These are phyloP conservation scores for Phaseolus coccineus DNA, from an alignment of 331 rosid species.

Conservation along the genomic window DNA sequence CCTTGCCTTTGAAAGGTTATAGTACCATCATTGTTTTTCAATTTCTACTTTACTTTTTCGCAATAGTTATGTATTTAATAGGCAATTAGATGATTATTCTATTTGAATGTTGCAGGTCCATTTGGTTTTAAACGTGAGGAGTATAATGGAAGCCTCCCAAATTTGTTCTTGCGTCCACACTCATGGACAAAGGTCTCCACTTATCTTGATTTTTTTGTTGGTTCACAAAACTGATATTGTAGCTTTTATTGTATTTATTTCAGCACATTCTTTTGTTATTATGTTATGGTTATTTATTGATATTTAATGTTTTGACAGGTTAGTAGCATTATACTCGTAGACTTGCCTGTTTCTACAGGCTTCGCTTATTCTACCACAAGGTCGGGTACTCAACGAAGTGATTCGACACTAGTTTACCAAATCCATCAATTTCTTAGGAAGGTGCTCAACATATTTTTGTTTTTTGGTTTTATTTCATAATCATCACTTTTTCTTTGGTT, in stretches of 20 bases:
- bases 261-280: neutral
- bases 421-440: constrained; percentile 58
- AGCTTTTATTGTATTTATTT: too few species aligned
- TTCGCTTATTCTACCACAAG: constrained; percentile 60
- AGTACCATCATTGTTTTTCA: too few species aligned
- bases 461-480: neutral
- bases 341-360: constrained; percentile 66
- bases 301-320: constrained; percentile 40
- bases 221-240: too few species aligned
- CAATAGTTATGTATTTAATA: too few species aligned
- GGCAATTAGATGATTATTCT: neutral
- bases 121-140: constrained; percentile 44
- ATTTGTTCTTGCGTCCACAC: constrained; percentile 48
- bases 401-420: constrained; percentile 48
- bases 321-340: constrained; percentile 65
- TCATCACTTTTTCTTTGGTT: neutral
- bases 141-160: constrained; percentile 66
- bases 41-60: too few species aligned
- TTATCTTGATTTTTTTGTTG: too few species aligned
- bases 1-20: constrained; percentile 56
- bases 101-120: constrained; percentile 56
- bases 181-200: constrained; percentile 59
- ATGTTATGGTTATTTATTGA: neutral
- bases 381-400: constrained; percentile 41
- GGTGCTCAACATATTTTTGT: constrained; percentile 25